A percentile compares a stretch with the other conserved stretches of the same genome.
phyloP scores from a whole-genome alignment of 768 basidiomycete species.

The Leccinellum albellum region DNA sequence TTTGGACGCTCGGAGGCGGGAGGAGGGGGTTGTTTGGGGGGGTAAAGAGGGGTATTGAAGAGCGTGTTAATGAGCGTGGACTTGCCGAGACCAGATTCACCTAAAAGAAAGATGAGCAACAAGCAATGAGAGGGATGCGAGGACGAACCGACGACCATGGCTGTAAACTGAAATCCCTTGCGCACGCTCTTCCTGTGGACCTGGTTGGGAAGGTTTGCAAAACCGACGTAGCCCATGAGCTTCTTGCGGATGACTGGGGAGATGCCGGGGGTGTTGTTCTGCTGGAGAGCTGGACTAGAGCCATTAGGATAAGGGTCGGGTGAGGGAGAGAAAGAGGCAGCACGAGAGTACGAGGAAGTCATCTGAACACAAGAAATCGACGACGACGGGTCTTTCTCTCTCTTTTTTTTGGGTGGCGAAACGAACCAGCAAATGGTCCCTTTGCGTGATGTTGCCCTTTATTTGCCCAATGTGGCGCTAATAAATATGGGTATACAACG shows the following conservation, averaged over 20 bases:
- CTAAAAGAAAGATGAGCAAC: slow-evolving; percentile 37
- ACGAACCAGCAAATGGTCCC: slow-evolving; percentile 24
- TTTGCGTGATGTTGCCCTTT: slow-evolving; percentile 30
- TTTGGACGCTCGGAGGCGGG: slow-evolving; percentile 85
- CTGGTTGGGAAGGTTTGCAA: slow-evolving; percentile 98
- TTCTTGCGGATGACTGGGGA: slow-evolving; percentile 72
- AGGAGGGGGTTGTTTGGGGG: slow-evolving; percentile 77
- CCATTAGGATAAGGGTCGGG: slow-evolving; percentile 61
- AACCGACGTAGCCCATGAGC: slow-evolving; percentile 92
- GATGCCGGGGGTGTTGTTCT: slow-evolving; percentile 27
- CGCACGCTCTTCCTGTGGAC: slow-evolving; percentile 97
- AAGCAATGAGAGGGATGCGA: not conserved
- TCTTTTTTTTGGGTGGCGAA: slow-evolving; percentile 51
- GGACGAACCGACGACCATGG: slow-evolving; percentile 95
- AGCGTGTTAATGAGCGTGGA: slow-evolving; percentile 98
- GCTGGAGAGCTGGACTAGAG: slow-evolving; percentile 57
- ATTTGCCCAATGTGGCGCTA: slow-evolving; percentile 35
- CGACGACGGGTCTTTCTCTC: slow-evolving; percentile 36
- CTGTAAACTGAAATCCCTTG: slow-evolving; percentile 98
- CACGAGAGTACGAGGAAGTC: slow-evolving; percentile 68
- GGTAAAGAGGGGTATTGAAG: slow-evolving; percentile 95
- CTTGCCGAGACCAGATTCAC: slow-evolving; percentile 98
- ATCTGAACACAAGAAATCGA: slow-evolving; percentile 42
- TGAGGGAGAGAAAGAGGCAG: slow-evolving; percentile 51
- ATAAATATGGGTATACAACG: slow-evolving; percentile 35